Conservation (phyloP, 805 yeast species). For the Wickerhamomyces chambardii region DNA sequence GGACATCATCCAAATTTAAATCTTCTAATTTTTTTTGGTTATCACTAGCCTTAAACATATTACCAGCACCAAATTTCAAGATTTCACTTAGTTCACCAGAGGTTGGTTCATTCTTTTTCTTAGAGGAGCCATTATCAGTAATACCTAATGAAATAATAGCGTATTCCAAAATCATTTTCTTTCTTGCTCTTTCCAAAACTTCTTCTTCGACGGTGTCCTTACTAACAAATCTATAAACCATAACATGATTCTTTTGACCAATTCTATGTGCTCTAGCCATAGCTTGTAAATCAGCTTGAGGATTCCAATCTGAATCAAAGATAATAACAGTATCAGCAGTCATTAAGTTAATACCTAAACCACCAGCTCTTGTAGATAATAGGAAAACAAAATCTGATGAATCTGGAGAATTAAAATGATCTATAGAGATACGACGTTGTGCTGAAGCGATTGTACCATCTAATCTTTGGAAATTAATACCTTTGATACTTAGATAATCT, state of each 20-base stretch:
- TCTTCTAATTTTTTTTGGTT: slow-evolving; percentile 95
- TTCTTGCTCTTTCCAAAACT: slow-evolving; percentile 91
- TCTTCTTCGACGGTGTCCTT: slow-evolving; percentile 98
- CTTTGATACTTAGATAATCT: slow-evolving; percentile 83
- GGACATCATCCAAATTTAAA: slow-evolving; percentile 89
- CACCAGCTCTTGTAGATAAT: slow-evolving; percentile 96
- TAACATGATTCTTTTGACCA: slow-evolving; percentile 98
- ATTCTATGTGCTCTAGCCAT: slow-evolving; percentile 99
- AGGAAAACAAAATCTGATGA: slow-evolving; percentile 88
- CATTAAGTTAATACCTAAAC: slow-evolving; percentile 96
- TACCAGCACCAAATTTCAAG: slow-evolving; percentile 96
- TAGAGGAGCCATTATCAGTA: slow-evolving; percentile 53
- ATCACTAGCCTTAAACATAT: slow-evolving; percentile 93
- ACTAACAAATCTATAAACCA: slow-evolving; percentile 95
- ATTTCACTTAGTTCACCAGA: slow-evolving; percentile 85
- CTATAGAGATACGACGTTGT: slow-evolving; percentile 89
- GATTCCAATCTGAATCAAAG: slow-evolving; percentile 98
- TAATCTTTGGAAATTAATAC: slow-evolving; percentile 80
- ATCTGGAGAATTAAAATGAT: slow-evolving; percentile 91
- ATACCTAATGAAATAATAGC: slow-evolving; percentile 96
- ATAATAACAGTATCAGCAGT: slow-evolving; percentile 98
- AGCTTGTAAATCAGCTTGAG: slow-evolving; percentile 98
- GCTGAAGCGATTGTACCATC: slow-evolving; percentile 97
- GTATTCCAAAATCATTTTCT: slow-evolving; percentile 96
- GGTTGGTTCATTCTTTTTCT: slow-evolving; percentile 63